Base-by-base conservation (phyloP, 1,284 basidiomycete species). In the Heliocybe sulcata region DNA sequence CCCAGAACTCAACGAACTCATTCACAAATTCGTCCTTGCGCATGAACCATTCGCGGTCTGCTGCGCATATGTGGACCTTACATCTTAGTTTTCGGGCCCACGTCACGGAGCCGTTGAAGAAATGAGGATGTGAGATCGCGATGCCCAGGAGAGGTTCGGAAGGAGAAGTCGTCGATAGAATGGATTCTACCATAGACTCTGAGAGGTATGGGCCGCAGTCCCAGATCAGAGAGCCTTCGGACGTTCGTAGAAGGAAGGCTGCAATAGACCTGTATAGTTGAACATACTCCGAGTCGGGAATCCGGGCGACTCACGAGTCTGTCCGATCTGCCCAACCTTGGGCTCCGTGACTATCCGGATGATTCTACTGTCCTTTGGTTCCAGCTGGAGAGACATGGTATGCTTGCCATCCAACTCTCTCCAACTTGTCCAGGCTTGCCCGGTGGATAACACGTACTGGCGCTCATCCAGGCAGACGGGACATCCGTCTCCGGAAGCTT, bases 121-220 rank as follows among this genome's bases (percentile, higher is more conserved):
- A 52, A 23, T 52, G 51, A 3, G 51, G 51, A 23, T 52, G 51
- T 14, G 51, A 52, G 27, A 52, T 52, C 6, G 51, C 51, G 12
- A 52, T 52, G 27, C 51, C 51, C 12, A 52, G 29, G 51, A 52
- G 33, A 12, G 51, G 51, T 19, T 35, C 16, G 12, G 26, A 31
- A 6, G 38, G 19, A 11, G 51, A 52, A 19, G 33, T 31, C 26
- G 16, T 12, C 3, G 29, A 23, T 35, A 31, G 26, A 16, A 52
- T 52, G 16, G 51, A 31, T 20, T 52, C 29, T 11, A 52, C 29
- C 16, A 16, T 19, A 19, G 27, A 31, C 16, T 4, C 26, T 16
- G 51, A 52, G 29, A 52, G 26, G 19, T 52, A 52, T 6, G 51
- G 20, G 19, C 29, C 16, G 19, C 51, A 52, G 27, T 52, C 51